phyloP scores from a whole-genome alignment of 202 grass and related monocot species.

The Brachypodium distachyon region DNA sequence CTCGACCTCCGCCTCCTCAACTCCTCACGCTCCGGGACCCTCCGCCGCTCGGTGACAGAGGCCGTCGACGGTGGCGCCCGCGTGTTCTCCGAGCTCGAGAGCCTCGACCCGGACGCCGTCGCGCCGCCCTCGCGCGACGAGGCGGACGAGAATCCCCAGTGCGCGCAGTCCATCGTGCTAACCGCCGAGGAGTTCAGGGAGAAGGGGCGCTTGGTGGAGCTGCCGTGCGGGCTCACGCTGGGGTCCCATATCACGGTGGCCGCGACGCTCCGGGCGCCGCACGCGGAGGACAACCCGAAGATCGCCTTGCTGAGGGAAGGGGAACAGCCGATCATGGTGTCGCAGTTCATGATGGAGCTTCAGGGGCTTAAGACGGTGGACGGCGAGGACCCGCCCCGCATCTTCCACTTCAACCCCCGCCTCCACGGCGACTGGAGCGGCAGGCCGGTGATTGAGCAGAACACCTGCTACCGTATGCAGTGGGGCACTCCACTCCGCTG shows the following conservation, averaged over 20 bases:
- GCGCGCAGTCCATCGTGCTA: slow-evolving; percentile 48
- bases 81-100: slow-evolving; percentile 24
- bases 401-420: slow-evolving; percentile 74
- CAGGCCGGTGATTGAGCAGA: slow-evolving; percentile 72
- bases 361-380: slow-evolving; percentile 70
- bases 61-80: slow-evolving; percentile 7
- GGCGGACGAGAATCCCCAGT: neutral
- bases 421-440: slow-evolving; percentile 69
- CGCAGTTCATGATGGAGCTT: slow-evolving; percentile 88
- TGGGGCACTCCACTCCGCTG: slow-evolving; percentile 69
- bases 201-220: slow-evolving; percentile 37
- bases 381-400: slow-evolving; percentile 83
- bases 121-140: neutral
- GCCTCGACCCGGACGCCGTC: neutral
- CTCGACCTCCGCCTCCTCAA: slow-evolving; percentile 30
- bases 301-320: slow-evolving; percentile 57
- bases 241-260: slow-evolving; percentile 74
- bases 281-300: slow-evolving; percentile 55
- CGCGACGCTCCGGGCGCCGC: slow-evolving; percentile 43
- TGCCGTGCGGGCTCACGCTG: slow-evolving; percentile 81
- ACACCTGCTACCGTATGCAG: slow-evolving; percentile 88
- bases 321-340: slow-evolving; percentile 73
- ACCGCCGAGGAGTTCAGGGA: slow-evolving; percentile 12
- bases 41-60: neutral
- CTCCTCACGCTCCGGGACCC: slow-evolving; percentile 5